These are phyloP conservation scores for Arachis stenosperma DNA, from an alignment of 306 rosid genomes.

Conservation along the genomic window DNA sequence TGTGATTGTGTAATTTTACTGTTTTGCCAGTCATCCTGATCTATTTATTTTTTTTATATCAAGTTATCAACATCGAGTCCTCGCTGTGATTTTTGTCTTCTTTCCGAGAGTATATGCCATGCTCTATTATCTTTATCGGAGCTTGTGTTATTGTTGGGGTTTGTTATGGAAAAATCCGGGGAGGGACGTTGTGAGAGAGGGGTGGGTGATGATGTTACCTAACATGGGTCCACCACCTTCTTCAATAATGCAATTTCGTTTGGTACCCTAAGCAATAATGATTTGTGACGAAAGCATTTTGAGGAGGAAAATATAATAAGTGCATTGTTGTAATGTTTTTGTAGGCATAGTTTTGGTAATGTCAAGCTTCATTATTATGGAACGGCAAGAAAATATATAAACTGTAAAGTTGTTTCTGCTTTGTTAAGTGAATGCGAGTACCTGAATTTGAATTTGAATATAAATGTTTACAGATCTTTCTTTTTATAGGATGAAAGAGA, in stretches of 20 bases:
- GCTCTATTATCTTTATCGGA: slow-evolving; percentile 18
- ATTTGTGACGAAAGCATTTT: slow-evolving; percentile 29
- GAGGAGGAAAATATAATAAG: not conserved
- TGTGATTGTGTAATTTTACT: slow-evolving; percentile 45
- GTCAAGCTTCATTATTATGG: not conserved
- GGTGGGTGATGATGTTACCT: slow-evolving; percentile 27
- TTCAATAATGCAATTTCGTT: slow-evolving; percentile 29
- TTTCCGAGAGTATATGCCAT: slow-evolving; percentile 26
- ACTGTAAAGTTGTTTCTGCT: not conserved
- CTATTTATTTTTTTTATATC: not conserved
- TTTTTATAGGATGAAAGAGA: too few relatives aligned
- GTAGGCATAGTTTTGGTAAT: not conserved
- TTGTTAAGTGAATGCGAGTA: not conserved
- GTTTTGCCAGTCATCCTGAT: slow-evolving; percentile 32
- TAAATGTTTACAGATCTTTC: too few relatives aligned
- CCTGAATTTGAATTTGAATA: too few relatives aligned
- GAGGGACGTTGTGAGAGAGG: too few relatives aligned
- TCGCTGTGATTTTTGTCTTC: slow-evolving; percentile 28
- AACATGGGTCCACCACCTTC: slow-evolving; percentile 33
- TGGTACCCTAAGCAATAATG: not conserved
- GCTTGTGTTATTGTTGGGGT: not conserved
- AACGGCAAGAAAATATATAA: not conserved
- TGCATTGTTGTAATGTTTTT: not conserved
- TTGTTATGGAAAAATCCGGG: not conserved
- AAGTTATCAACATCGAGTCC: not conserved